Evolutionary conservation across 805 yeast genomes (phyloP), one percentile per base, ranked within the genome.

Genomic region (Wickerhamomyces silvicola): DNA sequence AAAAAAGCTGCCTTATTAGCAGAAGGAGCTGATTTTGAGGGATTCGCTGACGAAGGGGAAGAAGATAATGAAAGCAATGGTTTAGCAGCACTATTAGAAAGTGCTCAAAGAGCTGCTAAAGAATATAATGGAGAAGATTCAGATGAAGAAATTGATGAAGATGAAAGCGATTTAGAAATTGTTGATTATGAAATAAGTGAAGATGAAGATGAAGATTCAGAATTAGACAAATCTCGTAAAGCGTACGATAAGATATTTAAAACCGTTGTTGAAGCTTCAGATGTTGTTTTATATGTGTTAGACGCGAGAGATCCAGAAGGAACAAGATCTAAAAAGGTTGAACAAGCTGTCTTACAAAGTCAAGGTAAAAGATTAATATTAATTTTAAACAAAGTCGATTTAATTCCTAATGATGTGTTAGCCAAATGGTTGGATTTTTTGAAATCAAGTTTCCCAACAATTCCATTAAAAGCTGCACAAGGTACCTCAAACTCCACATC

Each of bases 231-330:
- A 52, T 82, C 92, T 10, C 73, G 92, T 57, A 88, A 82, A 56
- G 92, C 95, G 6, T 92, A 82, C 55, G 97, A 90, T 57, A 90
- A 88, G 62, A 78, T 90, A 38, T 90, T 88, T 70, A 88, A 87
- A 59, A 71, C 87, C 11, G 97, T 92, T 22, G 88, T 92, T 15
- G 97, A 87, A 39, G 81, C 87, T 15, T 68, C 97, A 2, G 98
- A 90, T 56, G 95, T 90, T 33, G 68, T 90, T 13, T 67, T 88
- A 35, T 90, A 92, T 52, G 96, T 90, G n/a, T 64, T 90, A 52
- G 98, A 90, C 61, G 95, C 98, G 2, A 79, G 98, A 59, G 96
- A 92, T 59, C 98, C 98, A 34, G 95, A 85, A 58, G 79, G 86
- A 13, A 90, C 97, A 3, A 76, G 98, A 53, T 87, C 97, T 7